Evolutionary conservation across 768 basidiomycete species (phyloP).

Genomic region (Infundibulicybe gibba): DNA sequence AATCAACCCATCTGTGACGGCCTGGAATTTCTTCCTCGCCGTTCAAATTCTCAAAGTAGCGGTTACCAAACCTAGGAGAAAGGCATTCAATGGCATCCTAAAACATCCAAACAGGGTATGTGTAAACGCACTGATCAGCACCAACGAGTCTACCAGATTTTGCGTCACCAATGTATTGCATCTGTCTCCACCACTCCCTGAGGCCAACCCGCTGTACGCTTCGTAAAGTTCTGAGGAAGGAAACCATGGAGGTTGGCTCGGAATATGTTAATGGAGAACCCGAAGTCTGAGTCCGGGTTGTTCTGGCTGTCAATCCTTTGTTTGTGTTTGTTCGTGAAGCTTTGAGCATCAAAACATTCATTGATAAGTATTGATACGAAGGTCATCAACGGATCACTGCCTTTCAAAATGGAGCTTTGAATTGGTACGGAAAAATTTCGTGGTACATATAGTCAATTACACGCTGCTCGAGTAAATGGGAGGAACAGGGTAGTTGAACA

Average conservation of each 20-base stretch:
- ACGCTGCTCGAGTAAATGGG: no score
- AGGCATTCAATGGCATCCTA: conserved; percentile 5
- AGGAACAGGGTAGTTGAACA: no score
- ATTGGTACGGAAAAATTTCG: no score
- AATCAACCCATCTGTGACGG: conserved; percentile 97
- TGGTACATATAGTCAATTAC: no score
- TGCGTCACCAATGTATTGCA: conserved; percentile 93
- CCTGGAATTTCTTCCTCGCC: conserved; percentile 87
- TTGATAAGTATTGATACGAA: no score
- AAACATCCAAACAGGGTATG: conserved; percentile 1
- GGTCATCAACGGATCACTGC: no score
- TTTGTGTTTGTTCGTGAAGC: no score
- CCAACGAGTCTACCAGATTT: conserved; percentile 80
- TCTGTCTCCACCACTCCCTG: conserved; percentile 85
- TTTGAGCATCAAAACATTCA: no score
- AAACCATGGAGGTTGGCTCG: conserved; percentile 73
- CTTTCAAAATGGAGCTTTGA: no score
- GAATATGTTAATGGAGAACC: no score
- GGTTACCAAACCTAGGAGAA: conserved; percentile 83
- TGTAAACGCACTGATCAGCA: conserved; percentile 70
- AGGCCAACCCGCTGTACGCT: conserved; percentile 73
- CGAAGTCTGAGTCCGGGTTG: no score
- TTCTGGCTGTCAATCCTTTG: no score
- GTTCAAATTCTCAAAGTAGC: conserved; percentile 91
- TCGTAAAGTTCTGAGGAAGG: conserved; percentile 71